Evolutionary conservation across 1,284 basidiomycete genomes (phyloP).

Genomic region (Puccinia novopanici): DNA sequence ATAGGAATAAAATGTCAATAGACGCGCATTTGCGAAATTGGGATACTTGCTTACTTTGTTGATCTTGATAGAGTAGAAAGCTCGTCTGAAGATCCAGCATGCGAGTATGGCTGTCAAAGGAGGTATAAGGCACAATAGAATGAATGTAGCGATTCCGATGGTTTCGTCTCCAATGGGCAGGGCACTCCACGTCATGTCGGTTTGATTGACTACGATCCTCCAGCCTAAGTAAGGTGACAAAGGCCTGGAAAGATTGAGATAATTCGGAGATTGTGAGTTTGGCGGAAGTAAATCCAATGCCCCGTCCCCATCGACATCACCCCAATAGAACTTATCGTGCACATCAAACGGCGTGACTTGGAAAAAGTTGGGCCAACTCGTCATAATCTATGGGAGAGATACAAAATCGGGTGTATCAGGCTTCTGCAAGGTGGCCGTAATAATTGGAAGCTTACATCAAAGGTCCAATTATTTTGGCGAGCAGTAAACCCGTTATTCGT

Average conservation of each 20-base stretch:
- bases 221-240: constrained; percentile 72
- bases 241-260: constrained; percentile 74
- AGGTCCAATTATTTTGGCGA: constrained; percentile 70
- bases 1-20: constrained; percentile 5
- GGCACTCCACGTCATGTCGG: constrained; percentile 73
- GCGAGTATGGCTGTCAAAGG: constrained; percentile 78
- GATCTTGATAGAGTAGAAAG: constrained; percentile 90
- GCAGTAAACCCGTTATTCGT: constrained; percentile 69
- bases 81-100: constrained; percentile 84
- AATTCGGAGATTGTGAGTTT: constrained; percentile 78
- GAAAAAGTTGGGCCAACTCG: constrained; percentile 79
- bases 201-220: constrained; percentile 76
- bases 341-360: constrained; percentile 85
- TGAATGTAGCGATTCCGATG: constrained; percentile 80
- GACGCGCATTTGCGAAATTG: not conserved
- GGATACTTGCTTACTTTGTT: constrained; percentile 64
- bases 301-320: constrained; percentile 80
- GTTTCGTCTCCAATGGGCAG: constrained; percentile 76
- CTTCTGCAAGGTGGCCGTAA: not conserved
- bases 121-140: constrained; percentile 75
- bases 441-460: constrained; percentile 61
- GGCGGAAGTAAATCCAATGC: constrained; percentile 84
- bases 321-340: constrained; percentile 80
- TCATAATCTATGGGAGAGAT: constrained; percentile 69
- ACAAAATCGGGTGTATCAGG: not conserved